Evolutionary conservation across 345 rosid genomes (phyloP).

Genomic region (Melastoma malabathricum): DNA sequence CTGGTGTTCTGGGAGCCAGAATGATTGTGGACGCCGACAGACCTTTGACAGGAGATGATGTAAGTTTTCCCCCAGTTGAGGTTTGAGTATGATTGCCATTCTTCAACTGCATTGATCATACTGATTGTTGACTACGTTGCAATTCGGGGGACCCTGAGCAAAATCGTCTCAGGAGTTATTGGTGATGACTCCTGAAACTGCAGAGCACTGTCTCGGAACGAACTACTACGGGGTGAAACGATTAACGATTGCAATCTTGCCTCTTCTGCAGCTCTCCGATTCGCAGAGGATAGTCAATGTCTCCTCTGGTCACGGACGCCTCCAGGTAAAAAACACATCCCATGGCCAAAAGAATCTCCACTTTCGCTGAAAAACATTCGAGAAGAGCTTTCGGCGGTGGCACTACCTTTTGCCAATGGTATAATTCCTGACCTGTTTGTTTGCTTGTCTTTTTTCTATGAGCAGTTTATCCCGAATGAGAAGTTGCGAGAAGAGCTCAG

Average conservation of each 20-base stretch:
- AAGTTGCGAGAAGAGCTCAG: constrained; percentile 5
- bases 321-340: background rate
- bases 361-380: too few relatives aligned
- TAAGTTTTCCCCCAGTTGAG: too few relatives aligned
- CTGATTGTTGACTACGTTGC: background rate
- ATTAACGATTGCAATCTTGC: constrained; percentile 10
- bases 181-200: constrained; percentile 8
- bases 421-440: too few relatives aligned
- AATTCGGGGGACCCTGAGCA: constrained; percentile 7
- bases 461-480: constrained; percentile 7
- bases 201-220: constrained; percentile 11
- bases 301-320: constrained; percentile 10
- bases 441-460: background rate
- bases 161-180: background rate
- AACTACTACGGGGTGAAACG: constrained; percentile 15
- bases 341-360: too few relatives aligned
- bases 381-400: too few relatives aligned
- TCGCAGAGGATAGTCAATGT: constrained; percentile 11
- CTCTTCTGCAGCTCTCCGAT: constrained; percentile 9
- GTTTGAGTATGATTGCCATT: too few relatives aligned
- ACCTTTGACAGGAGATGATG: too few relatives aligned
- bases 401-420: too few relatives aligned
- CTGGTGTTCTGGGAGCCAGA: background rate
- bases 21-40: too few relatives aligned
- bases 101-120: too few relatives aligned